Percentiles rank a stretch among this genome's conserved stretches.
phyloP scores from a whole-genome alignment of 495 filamentous ascomycete species.

The Xylaria cubensis region DNA sequence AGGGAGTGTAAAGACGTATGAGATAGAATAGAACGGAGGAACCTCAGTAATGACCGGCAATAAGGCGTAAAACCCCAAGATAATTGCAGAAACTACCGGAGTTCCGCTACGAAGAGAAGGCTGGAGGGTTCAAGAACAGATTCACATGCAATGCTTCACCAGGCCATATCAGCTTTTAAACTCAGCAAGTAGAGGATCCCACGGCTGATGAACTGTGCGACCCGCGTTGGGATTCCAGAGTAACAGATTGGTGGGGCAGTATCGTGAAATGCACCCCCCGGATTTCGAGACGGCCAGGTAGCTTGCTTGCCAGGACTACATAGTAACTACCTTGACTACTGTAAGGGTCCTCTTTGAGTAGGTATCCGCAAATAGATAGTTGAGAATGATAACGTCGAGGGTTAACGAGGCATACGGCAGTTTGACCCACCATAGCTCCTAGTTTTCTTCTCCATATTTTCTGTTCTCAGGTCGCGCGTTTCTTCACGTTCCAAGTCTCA shows the following conservation, averaged over 20 bases:
- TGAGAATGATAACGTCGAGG: constrained; percentile 16
- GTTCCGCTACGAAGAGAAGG: constrained; percentile 56
- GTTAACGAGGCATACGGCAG: constrained; percentile 3
- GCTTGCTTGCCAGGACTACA: constrained; percentile 7
- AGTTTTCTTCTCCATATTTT: constrained; percentile 25
- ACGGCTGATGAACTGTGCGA: constrained; percentile 13
- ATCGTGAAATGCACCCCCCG: constrained; percentile 7
- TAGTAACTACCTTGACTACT: no score
- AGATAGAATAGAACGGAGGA: neutral
- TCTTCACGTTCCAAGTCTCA: constrained; percentile 41
- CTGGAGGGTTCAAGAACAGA: constrained; percentile 45
- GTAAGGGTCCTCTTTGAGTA: neutral
- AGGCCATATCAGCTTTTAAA: constrained; percentile 24
- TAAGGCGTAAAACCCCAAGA: constrained; percentile 16
- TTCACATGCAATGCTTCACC: neutral
- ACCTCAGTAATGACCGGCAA: neutral
- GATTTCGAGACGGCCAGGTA: constrained; percentile 17
- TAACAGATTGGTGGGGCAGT: constrained; percentile 23
- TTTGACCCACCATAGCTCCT: constrained; percentile 21
- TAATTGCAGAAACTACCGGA: constrained; percentile 59
- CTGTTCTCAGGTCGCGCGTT: constrained; percentile 15
- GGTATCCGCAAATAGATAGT: constrained; percentile 18
- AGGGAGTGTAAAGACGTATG: neutral
- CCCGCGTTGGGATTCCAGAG: constrained; percentile 22
- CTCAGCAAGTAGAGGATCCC: neutral